These are phyloP conservation scores for Sambucus nigra DNA, from an alignment of 129 eudicot genomes.

Conservation along the genomic window DNA sequence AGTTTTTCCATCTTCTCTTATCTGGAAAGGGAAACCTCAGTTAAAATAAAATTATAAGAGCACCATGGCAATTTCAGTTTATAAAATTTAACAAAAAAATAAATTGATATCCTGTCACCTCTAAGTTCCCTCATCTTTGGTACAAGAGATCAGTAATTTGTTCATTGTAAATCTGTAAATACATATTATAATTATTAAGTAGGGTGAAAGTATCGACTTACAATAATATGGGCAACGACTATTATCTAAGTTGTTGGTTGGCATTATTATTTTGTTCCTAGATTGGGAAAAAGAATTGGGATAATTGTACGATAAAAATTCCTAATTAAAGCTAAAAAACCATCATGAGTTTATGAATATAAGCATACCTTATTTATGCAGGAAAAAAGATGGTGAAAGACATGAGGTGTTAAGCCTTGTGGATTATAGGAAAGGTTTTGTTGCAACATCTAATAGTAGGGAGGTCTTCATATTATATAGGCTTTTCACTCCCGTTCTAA, in stretches of 20 bases:
- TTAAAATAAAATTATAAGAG: neutral
- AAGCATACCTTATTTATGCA: slow-evolving; percentile 65
- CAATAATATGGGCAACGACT: slow-evolving; percentile 74
- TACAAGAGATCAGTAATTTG: slow-evolving; percentile 91
- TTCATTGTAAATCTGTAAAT: slow-evolving; percentile 78
- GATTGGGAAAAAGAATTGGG: neutral
- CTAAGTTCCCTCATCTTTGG: slow-evolving; percentile 72
- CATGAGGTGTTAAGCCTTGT: slow-evolving; percentile 93
- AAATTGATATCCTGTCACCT: slow-evolving; percentile 20
- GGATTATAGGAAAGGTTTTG: slow-evolving; percentile 46
- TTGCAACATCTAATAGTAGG: slow-evolving; percentile 65
- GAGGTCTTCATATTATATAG: slow-evolving; percentile 89
- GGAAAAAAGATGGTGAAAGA: slow-evolving; percentile 63
- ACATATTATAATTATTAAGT: slow-evolving; percentile 12
- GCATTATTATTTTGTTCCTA: slow-evolving; percentile 81
- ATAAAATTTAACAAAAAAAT: neutral
- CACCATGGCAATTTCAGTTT: no score
- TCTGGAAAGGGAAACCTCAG: slow-evolving; percentile 14
- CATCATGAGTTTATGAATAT: neutral
- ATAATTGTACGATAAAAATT: neutral
- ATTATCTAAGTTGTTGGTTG: slow-evolving; percentile 72
- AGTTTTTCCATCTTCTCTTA: slow-evolving; percentile 88
- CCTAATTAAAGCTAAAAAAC: no score
- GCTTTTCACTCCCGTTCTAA: slow-evolving; percentile 98
- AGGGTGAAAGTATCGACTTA: neutral